Base-by-base conservation (phyloP, 1,139 yeast species). In the Zygoascus hellenicus region DNA sequence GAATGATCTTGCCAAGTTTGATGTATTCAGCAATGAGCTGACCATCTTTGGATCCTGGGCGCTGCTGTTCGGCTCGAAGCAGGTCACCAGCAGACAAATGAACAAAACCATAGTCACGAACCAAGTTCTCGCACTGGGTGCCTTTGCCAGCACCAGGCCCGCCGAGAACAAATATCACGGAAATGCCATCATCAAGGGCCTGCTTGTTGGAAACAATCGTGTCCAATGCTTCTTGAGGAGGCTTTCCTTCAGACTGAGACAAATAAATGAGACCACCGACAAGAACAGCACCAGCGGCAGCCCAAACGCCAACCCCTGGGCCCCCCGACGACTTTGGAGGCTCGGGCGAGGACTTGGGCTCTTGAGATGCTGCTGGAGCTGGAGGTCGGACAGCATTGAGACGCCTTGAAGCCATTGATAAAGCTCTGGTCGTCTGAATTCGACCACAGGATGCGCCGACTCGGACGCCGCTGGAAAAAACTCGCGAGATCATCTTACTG, bases 101-200 rank as follows among this genome's bases (percentile, higher is more conserved):
- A 35, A 85, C 81, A 64, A 90, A 92, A 11, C 84, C 82, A 62
- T 78, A 84, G 59, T 89, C 87, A 16, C 75, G 69, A 39, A 92
- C 97, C 50, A 92, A 74, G 60, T 78, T 84, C 38, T 82, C 85
- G 70, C 97, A 88, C 68, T 92, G 98, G 1, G 98, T 92, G 49
- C 98, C 98, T 64, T 92, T 92, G 37, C 98, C 98, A 14, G 96
- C 83, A 13, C 98, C 97, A 2, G 90, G 90, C 1, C 90, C 78
- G 10, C 72, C 72, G 35, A 92, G 77, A 6, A 92, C 96, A 64
- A 87, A 92, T 28, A 92, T 76, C 6, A 92, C 96, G 30, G 86
- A 78, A 30, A 86, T 78, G 49, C 15, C 15, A 10, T 43, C 39
- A 15, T 43, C 14, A 5, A 17, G 22, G 19, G 15, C 19, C 26